These are phyloP conservation scores for Phialophora tarda DNA, from an alignment of 2,329 filamentous ascomycete genomes.

Conservation along the genomic window DNA sequence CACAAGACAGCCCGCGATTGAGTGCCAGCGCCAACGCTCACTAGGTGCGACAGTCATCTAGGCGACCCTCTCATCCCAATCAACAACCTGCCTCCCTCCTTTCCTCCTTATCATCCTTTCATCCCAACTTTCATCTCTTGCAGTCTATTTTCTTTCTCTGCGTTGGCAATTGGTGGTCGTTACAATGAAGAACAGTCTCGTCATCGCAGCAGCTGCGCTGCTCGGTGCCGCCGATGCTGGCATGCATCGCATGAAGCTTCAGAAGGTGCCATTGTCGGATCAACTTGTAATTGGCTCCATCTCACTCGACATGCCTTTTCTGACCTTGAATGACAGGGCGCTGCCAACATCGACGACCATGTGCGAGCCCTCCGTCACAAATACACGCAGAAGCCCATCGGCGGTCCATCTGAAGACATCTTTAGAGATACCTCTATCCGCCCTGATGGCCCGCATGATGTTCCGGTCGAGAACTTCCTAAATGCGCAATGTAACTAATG, in stretches of 20 bases:
- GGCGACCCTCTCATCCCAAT: conserved; percentile 19
- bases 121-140: conserved; percentile 30
- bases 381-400: conserved; percentile 98
- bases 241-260: conserved; percentile 94
- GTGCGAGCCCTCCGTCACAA: conserved; percentile 85
- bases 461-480: conserved; percentile 95
- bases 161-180: conserved; percentile 28
- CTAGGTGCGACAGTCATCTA: conserved; percentile 14
- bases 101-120: conserved; percentile 16
- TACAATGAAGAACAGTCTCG: conserved; percentile 81
- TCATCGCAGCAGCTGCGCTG: conserved; percentile 79
- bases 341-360: conserved; percentile 79
- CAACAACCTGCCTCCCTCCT: conserved; percentile 19
- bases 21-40: conserved; percentile 4
- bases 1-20: conserved; percentile 1
- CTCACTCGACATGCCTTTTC: conserved; percentile 2
- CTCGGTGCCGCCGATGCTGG: conserved; percentile 82
- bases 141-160: conserved; percentile 33
- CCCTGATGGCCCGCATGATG: conserved; percentile 69
- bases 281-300: conserved; percentile 72
- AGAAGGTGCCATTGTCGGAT: conserved; percentile 91
- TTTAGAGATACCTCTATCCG: conserved; percentile 76
- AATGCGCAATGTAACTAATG: conserved; percentile 94
- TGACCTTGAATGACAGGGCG: conserved; percentile 59
- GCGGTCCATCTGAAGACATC: conserved; percentile 75